Percentiles rank a stretch among this genome's conserved stretches.
Conservation (phyloP, 495 filamentous ascomycete species). For the Lophium mytilinum region DNA sequence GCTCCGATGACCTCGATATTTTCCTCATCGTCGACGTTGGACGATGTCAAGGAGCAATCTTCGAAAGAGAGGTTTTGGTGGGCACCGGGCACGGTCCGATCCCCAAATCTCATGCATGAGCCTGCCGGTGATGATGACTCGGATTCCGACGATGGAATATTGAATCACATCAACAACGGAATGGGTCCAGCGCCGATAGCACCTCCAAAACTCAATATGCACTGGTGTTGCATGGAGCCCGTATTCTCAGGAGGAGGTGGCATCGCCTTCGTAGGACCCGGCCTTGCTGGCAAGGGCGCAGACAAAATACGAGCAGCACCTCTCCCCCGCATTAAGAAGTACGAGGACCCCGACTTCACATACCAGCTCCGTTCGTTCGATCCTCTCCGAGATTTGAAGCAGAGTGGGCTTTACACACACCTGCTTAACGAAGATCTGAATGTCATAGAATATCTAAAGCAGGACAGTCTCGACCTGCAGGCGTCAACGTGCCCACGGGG, state of each 20-base stretch:
- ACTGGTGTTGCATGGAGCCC: slow-evolving; percentile 58
- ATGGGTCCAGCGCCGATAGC: slow-evolving; percentile 19
- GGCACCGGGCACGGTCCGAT: slow-evolving; percentile 46
- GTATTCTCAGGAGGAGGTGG: slow-evolving; percentile 56
- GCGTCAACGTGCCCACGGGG: slow-evolving; percentile 48
- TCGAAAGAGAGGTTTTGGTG: slow-evolving; percentile 43
- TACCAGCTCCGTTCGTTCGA: slow-evolving; percentile 17
- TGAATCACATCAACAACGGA: slow-evolving; percentile 29
- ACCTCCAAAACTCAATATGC: slow-evolving; percentile 43
- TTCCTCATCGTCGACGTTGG: slow-evolving; percentile 22
- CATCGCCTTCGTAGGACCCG: slow-evolving; percentile 45
- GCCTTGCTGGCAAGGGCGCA: slow-evolving; percentile 43
- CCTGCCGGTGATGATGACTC: slow-evolving; percentile 27
- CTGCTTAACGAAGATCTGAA: slow-evolving; percentile 25
- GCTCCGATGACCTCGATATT: slow-evolving; percentile 14
- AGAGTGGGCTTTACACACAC: slow-evolving; percentile 21
- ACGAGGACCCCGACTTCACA: slow-evolving; percentile 47
- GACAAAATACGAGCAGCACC: slow-evolving; percentile 51
- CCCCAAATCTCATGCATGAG: slow-evolving; percentile 53
- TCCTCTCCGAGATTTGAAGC: slow-evolving; percentile 21
- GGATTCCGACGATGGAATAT: slow-evolving; percentile 23
- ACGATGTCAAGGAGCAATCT: slow-evolving; percentile 1
- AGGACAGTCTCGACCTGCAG: slow-evolving; percentile 45
- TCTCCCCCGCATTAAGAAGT: slow-evolving; percentile 46
- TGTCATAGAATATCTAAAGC: slow-evolving; percentile 29